These are phyloP conservation scores for Botryotinia narcissicola DNA, from an alignment of 2,329 filamentous ascomycete species.

Conservation along the genomic window DNA sequence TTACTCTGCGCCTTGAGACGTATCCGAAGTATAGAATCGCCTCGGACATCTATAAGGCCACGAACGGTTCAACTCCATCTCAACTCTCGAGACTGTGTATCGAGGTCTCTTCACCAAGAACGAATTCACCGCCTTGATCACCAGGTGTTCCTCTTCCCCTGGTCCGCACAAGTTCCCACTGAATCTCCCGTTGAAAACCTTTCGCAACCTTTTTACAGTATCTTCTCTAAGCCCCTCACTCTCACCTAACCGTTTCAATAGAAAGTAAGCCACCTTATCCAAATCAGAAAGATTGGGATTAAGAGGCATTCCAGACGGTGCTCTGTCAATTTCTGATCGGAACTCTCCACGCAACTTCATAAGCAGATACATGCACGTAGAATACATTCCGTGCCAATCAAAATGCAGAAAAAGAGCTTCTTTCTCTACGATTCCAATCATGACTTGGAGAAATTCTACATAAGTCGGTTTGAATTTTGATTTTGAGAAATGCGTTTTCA, in stretches of 20 bases:
- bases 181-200: neutral
- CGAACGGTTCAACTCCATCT: neutral
- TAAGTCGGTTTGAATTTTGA: too few relatives aligned
- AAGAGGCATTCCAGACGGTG: neutral
- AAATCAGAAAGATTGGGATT: neutral
- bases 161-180: rapidly evolving
- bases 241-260: neutral
- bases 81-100: neutral
- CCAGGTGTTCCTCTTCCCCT: neutral
- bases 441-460: conserved; percentile 22
- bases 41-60: neutral
- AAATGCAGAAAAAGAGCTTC: conserved; percentile 26
- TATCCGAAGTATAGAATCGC: neutral
- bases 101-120: neutral
- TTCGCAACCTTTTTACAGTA: neutral
- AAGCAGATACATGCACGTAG: conserved; percentile 2
- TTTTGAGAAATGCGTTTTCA: too few relatives aligned
- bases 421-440: conserved; percentile 20
- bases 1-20: neutral
- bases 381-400: conserved; percentile 24
- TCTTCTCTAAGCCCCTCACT: neutral
- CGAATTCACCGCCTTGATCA: neutral
- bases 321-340: neutral
- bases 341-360: neutral
- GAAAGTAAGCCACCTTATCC: neutral